These are phyloP conservation scores for Globisporangium middletonii DNA, from an alignment of 352 stramenopile species.

Conservation along the genomic window DNA sequence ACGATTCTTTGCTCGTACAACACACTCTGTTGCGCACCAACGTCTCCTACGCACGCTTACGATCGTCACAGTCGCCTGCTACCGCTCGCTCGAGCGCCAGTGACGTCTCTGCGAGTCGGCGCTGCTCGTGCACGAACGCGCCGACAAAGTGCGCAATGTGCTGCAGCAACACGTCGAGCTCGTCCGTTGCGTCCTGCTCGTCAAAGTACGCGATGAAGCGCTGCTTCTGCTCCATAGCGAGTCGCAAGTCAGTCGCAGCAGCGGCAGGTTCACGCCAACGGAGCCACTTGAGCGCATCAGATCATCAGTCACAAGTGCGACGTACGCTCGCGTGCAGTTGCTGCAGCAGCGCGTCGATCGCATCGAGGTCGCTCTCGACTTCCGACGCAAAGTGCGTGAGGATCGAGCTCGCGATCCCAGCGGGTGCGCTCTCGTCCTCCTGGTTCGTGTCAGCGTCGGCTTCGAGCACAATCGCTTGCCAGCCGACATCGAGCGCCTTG, in stretches of 20 bases:
- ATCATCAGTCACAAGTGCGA: background rate
- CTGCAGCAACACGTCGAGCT: constrained; percentile 59
- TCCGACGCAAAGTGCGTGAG: constrained; percentile 52
- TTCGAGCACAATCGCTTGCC: constrained; percentile 51
- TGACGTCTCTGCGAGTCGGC: constrained; percentile 27
- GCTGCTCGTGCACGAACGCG: constrained; percentile 53
- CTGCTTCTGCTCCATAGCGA: constrained; percentile 30
- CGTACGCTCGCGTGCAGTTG: constrained; percentile 46
- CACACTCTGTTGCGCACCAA: background rate
- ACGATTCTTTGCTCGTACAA: too few species aligned
- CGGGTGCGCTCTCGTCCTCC: background rate
- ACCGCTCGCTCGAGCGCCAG: background rate
- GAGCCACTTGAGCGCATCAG: constrained; percentile 1
- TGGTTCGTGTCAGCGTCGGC: constrained; percentile 21
- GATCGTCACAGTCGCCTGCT: background rate
- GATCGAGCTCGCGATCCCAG: constrained; percentile 23
- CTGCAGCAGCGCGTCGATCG: constrained; percentile 35
- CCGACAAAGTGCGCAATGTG: constrained; percentile 56
- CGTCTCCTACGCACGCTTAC: too few species aligned
- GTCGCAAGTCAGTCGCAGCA: background rate
- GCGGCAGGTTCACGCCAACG: background rate
- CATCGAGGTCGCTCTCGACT: constrained; percentile 52
- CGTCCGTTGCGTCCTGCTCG: constrained; percentile 54
- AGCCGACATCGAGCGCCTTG: constrained; percentile 44
- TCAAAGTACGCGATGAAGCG: constrained; percentile 74